Percentiles rank a stretch among this genome's conserved stretches.
Conservation (phyloP, 331 rosid species). For the Saraca asoca region DNA sequence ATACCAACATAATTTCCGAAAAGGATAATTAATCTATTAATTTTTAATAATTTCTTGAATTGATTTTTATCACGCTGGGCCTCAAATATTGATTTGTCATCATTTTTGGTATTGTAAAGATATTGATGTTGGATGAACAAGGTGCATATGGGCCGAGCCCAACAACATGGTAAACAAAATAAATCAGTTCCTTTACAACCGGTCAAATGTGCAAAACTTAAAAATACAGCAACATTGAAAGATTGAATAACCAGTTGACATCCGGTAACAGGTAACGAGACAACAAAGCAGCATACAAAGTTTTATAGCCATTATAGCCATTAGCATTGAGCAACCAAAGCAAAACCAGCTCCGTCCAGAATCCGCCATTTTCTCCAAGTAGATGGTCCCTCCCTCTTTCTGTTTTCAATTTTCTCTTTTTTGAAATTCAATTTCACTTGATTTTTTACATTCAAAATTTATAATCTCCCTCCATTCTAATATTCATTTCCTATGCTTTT, state of each 20-base stretch:
- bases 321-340: not conserved
- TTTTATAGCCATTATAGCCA: slow-evolving; percentile 40
- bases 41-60: too few relatives aligned
- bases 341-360: not conserved
- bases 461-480: not conserved
- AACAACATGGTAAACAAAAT: not conserved
- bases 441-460: not conserved
- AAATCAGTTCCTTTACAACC: slow-evolving; percentile 8
- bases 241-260: slow-evolving; percentile 15
- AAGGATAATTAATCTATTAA: too few relatives aligned
- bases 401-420: not conserved
- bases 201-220: slow-evolving; percentile 25
- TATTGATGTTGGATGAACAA: too few relatives aligned
- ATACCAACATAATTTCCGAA: too few relatives aligned
- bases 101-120: too few relatives aligned
- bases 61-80: too few relatives aligned
- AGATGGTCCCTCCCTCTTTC: slow-evolving; percentile 33
- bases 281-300: slow-evolving; percentile 11
- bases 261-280: slow-evolving; percentile 37
- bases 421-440: not conserved
- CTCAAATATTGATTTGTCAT: too few relatives aligned
- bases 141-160: slow-evolving; percentile 7
- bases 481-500: not conserved
- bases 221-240: not conserved
- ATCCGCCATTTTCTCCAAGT: slow-evolving; percentile 29